phyloP scores from a whole-genome alignment of 306 rosid species.

The Ammopiptanthus mongolicus region DNA sequence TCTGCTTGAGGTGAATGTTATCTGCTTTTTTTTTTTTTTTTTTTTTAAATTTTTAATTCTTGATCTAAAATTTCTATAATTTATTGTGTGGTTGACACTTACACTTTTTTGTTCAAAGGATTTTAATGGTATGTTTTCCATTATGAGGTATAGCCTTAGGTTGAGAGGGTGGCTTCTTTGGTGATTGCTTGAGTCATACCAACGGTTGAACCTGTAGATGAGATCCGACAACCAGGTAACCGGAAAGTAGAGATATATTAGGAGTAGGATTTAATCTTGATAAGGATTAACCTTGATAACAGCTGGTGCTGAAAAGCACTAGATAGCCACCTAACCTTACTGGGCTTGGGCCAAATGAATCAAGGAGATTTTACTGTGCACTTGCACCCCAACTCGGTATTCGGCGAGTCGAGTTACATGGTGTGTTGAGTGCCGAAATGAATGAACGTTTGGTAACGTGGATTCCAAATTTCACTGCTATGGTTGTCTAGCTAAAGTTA shows the following conservation, averaged over 20 bases:
- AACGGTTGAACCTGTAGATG: background rate
- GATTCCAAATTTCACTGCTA: background rate
- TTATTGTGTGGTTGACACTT: background rate
- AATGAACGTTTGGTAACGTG: background rate
- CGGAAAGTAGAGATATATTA: background rate
- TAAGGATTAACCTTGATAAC: background rate
- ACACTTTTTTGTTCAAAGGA: background rate
- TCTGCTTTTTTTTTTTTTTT: background rate
- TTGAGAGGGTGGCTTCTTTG: background rate
- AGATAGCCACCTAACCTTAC: background rate
- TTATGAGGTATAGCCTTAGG: background rate
- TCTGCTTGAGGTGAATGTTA: background rate
- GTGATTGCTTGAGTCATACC: background rate
- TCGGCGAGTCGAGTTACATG: background rate
- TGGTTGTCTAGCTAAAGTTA: background rate
- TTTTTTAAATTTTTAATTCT: background rate
- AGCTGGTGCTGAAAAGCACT: background rate
- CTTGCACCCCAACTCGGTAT: background rate
- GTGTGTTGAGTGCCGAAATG: background rate
- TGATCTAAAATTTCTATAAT: slow-evolving; percentile 4
- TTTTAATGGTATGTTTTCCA: background rate
- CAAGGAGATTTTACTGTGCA: background rate
- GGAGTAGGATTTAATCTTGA: background rate
- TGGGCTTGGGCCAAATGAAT: background rate
- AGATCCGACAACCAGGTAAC: background rate